Evolutionary conservation across 306 rosid genomes (phyloP).

Genomic region (Morella rubra): DNA sequence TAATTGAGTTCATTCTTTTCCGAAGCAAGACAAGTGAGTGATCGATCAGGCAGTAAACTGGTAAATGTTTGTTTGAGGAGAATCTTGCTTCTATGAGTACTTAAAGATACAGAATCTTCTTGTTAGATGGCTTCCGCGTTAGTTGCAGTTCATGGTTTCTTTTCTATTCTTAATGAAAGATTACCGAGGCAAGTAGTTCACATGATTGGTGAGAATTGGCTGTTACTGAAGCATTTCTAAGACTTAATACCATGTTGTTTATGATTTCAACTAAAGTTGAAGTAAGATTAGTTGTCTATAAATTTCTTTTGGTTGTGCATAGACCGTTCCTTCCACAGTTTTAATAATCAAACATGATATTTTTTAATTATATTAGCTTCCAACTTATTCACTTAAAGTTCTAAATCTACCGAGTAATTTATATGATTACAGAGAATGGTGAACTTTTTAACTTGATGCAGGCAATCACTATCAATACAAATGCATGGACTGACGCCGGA

Average conservation of each 20-base stretch:
- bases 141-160: background rate
- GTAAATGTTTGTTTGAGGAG: too few species aligned
- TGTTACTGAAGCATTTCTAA: background rate
- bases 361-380: too few species aligned
- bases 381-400: background rate
- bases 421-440: background rate
- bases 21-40: background rate
- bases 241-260: background rate
- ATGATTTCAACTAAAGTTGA: background rate
- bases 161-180: background rate
- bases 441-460: constrained; percentile 25
- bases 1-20: background rate
- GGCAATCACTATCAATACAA: constrained; percentile 73
- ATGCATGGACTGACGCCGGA: constrained; percentile 86
- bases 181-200: too few species aligned
- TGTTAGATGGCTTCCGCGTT: background rate
- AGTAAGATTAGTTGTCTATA: background rate
- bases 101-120: background rate
- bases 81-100: background rate
- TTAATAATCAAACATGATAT: too few species aligned
- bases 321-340: background rate
- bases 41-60: background rate
- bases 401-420: background rate
- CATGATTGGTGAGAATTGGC: background rate
- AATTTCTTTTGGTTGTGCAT: background rate